A percentile compares a stretch with the other conserved stretches of the same genome.
These are phyloP conservation scores for Alternaria novae-zelandiae DNA, from an alignment of 2,329 filamentous ascomycete genomes.

Conservation along the genomic window DNA sequence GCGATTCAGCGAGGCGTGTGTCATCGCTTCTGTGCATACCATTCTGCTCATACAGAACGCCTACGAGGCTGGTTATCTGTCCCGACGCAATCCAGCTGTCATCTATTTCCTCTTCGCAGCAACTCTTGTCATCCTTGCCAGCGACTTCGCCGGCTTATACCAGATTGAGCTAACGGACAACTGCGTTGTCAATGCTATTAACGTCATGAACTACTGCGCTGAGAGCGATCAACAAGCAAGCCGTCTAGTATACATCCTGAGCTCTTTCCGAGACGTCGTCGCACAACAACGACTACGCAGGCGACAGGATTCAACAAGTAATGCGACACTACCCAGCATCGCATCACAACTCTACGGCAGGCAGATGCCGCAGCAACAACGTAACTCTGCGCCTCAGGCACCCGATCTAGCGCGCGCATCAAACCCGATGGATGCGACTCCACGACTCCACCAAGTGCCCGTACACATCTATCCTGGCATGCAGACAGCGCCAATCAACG, in stretches of 20 bases:
- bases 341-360: constrained; percentile 43
- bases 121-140: constrained; percentile 48
- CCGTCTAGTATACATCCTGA: constrained; percentile 48
- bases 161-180: constrained; percentile 42
- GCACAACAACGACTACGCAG: constrained; percentile 35
- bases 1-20: constrained; percentile 53
- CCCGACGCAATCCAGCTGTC: constrained; percentile 48
- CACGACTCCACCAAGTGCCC: constrained; percentile 42
- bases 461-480: constrained; percentile 47
- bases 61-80: constrained; percentile 50
- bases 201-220: constrained; percentile 50
- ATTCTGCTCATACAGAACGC: constrained; percentile 50
- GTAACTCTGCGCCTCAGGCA: constrained; percentile 1
- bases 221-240: constrained; percentile 51
- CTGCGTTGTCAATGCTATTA: constrained; percentile 47
- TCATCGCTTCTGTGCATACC: constrained; percentile 51
- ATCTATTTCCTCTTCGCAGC: constrained; percentile 53
- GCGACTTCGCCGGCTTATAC: constrained; percentile 49
- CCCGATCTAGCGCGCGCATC: constrained; percentile 11
- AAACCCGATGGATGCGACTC: constrained; percentile 22
- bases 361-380: constrained; percentile 18
- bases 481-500: constrained; percentile 36
- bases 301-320: constrained; percentile 32
- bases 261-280: constrained; percentile 49
- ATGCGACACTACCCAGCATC: constrained; percentile 39